phyloP scores from a whole-genome alignment of 2,329 filamentous ascomycete species.

The Triangularia verruculosa region DNA sequence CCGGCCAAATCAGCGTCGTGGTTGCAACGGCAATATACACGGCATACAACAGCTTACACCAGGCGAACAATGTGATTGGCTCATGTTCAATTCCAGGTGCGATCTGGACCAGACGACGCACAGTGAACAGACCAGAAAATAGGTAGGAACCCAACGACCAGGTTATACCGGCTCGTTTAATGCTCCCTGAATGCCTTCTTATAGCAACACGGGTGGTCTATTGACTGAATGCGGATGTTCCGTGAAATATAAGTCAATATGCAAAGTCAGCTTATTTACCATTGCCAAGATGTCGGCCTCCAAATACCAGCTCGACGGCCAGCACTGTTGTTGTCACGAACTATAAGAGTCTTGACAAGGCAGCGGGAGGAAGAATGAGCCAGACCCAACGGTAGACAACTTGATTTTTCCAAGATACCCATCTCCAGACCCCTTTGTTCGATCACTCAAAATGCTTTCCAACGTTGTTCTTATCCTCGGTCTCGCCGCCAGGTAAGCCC shows the following conservation, averaged over 20 bases:
- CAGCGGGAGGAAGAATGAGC: not conserved
- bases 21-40: slow-evolving; percentile 21
- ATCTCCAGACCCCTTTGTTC: not conserved
- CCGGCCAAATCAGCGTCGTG: slow-evolving; percentile 9
- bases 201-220: not conserved
- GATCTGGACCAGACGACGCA: not conserved
- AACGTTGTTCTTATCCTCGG: slow-evolving; percentile 11
- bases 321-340: not conserved
- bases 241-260: slow-evolving; percentile 26
- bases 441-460: slow-evolving; percentile 20
- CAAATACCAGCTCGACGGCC: not conserved
- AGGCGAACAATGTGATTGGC: slow-evolving; percentile 9
- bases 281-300: not conserved
- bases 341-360: not conserved
- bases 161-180: slow-evolving; percentile 7
- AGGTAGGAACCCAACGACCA: slow-evolving; percentile 20
- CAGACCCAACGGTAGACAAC: not conserved
- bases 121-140: slow-evolving; percentile 9
- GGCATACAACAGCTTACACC: slow-evolving; percentile 10
- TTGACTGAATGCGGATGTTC: slow-evolving; percentile 18
- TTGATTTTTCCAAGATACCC: not conserved
- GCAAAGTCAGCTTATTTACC: slow-evolving; percentile 1
- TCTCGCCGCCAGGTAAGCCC: slow-evolving; percentile 18
- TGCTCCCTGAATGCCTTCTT: not conserved
- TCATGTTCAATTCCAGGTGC: slow-evolving; percentile 8